These are phyloP conservation scores for Colletotrichum somersetense DNA, from an alignment of 2,329 filamentous ascomycete species.

Conservation along the genomic window DNA sequence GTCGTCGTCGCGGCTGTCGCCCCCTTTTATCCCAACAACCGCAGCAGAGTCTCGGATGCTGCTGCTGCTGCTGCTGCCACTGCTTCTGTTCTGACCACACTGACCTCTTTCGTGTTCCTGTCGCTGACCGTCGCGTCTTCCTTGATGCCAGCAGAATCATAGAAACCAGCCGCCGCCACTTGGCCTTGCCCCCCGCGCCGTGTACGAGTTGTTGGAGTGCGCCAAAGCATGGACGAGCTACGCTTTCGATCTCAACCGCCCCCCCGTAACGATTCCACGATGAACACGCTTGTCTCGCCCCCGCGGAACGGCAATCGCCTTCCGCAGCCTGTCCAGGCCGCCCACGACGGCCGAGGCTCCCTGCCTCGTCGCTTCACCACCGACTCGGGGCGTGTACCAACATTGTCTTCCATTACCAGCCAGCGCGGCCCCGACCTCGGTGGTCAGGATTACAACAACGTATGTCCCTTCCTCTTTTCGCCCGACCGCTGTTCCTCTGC, in stretches of 20 bases:
- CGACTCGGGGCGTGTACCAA: constrained; percentile 86
- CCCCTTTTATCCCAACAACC: not conserved
- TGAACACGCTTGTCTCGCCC: constrained; percentile 81
- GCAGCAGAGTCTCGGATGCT: constrained; percentile 1
- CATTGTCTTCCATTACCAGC: constrained; percentile 73
- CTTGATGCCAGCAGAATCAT: constrained; percentile 49
- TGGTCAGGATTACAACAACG: constrained; percentile 64
- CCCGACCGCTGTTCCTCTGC: not conserved
- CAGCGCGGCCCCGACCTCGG: constrained; percentile 60
- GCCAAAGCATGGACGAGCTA: constrained; percentile 77
- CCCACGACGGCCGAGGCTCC: constrained; percentile 79
- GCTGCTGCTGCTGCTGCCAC: not conserved
- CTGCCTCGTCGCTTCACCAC: constrained; percentile 95
- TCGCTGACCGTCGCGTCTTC: constrained; percentile 37
- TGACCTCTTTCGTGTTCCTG: constrained; percentile 11
- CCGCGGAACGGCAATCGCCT: constrained; percentile 77
- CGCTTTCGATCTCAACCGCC: constrained; percentile 84
- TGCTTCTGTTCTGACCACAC: not conserved
- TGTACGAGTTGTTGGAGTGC: constrained; percentile 59
- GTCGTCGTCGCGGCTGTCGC: constrained; percentile 13
- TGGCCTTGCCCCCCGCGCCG: constrained; percentile 49
- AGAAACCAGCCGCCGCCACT: constrained; percentile 48
- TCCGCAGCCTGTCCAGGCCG: constrained; percentile 62
- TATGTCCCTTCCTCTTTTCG: constrained; percentile 46
- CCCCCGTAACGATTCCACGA: constrained; percentile 79